Evolutionary conservation across 2,329 filamentous ascomycete genomes (phyloP).

Genomic region (Hymenoscyphus scutula): DNA sequence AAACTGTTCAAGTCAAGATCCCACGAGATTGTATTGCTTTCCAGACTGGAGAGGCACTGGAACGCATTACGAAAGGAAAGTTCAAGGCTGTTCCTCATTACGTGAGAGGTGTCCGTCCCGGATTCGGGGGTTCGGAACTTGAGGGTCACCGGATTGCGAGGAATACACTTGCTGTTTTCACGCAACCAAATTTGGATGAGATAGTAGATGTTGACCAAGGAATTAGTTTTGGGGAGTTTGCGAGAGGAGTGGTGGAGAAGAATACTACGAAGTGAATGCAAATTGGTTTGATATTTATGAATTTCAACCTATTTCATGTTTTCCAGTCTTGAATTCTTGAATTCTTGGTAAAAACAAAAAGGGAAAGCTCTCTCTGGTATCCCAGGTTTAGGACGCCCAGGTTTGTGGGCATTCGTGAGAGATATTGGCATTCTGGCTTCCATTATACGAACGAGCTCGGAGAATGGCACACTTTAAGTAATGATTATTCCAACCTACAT

Average conservation of each 20-base stretch:
- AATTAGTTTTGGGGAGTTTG: conserved; percentile 74
- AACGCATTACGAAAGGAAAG: conserved; percentile 84
- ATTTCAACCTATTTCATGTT: neutral
- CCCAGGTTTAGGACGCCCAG: too few species aligned
- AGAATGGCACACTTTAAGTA: too few species aligned
- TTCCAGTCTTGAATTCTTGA: too few species aligned
- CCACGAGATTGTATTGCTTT: conserved; percentile 90
- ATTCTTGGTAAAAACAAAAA: too few species aligned
- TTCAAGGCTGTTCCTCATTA: conserved; percentile 97
- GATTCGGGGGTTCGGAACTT: conserved; percentile 39
- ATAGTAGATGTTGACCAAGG: conserved; percentile 67
- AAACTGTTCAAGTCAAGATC: conserved; percentile 87
- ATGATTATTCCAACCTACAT: too few species aligned
- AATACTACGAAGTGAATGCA: conserved; percentile 34
- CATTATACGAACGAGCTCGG: too few species aligned
- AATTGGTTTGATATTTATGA: neutral
- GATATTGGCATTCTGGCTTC: too few species aligned
- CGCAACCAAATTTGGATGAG: conserved; percentile 87
- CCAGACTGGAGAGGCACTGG: conserved; percentile 89
- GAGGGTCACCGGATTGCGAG: conserved; percentile 59
- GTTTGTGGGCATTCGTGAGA: too few species aligned
- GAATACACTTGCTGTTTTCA: conserved; percentile 95
- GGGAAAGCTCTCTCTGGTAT: too few species aligned
- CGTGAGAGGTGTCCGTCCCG: conserved; percentile 70
- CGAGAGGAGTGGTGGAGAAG: conserved; percentile 41